phyloP scores from a whole-genome alignment of 305 asterid genomes.

The Solanum chacoense region DNA sequence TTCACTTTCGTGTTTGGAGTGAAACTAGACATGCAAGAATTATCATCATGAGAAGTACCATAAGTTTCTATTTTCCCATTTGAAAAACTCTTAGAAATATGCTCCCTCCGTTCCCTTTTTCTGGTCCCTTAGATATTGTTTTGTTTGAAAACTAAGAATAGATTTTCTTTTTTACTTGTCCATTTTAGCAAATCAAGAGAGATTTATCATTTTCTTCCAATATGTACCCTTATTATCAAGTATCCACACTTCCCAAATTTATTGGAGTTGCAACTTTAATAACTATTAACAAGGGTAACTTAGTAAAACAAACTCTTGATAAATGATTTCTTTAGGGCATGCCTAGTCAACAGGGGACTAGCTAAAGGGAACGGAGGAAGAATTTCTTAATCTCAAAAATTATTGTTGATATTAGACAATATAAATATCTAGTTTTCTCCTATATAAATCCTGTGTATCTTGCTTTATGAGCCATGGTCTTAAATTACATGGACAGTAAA shows the following conservation, averaged over 20 bases:
- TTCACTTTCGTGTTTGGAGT: neutral
- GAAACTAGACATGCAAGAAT: neutral
- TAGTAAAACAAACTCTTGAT: neutral
- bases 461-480: neutral
- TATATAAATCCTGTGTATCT: neutral
- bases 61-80: neutral
- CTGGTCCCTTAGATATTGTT: neutral
- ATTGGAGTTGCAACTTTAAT: neutral
- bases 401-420: neutral
- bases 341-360: neutral
- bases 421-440: neutral
- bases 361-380: neutral
- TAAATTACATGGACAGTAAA: neutral
- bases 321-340: neutral
- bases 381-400: neutral
- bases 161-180: neutral
- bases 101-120: neutral
- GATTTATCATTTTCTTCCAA: neutral
- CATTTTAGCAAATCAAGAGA: neutral
- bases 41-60: neutral
- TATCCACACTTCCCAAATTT: neutral
- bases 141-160: neutral
- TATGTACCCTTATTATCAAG: neutral
- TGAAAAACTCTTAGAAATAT: neutral
- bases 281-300: neutral